Base-by-base conservation (phyloP, 768 basidiomycete genomes). In the Pleurotus giganteus region DNA sequence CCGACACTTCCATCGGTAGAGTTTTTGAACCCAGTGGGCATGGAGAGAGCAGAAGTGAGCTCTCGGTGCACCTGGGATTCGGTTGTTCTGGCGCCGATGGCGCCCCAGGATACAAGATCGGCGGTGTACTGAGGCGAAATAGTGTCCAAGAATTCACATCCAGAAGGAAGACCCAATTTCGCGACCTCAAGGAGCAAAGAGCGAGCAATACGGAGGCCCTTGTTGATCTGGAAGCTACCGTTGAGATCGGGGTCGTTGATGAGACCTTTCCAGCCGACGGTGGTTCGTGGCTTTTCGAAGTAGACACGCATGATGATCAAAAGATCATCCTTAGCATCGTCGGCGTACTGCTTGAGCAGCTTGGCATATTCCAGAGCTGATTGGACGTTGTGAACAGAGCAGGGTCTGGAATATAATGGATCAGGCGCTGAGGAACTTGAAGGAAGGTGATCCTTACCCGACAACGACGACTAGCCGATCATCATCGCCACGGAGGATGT, bases 21-120 rank as follows among this genome's bases (percentile, higher is more conserved):
- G 68, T 99, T 99, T 73, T 99, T 99, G 86, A 99, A 99, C 7
- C 94, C 92, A 60, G 98, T 93, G 19, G 97, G 95, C 86, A 97
- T 98, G 49, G 95, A 97, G 23, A 91, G 88, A 65, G 95, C 96
- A 3, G 90, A 94, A 4, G 94, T 94, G 42, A 98, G 87, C 71
- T 98, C 97, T 56, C 97, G 87, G 66, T 98, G 97, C 6, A 99
- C 84, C 71, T 98, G 96, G 2, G 90, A 92, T 71, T 99, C 97
- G 32, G 97, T 99, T 1, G 97, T 98, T 51, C 97, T 82, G 1
- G 97, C 97, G 23, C 97, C 96, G 60, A 99, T 98, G 6, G 96
- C 94, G 37, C 93, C 94, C 94, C 94, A 96, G 52, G 88, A 89
- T 58, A 86, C 84, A 34, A 93, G 79, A 66, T 92, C 91, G 29